These are phyloP conservation scores for Aspergillus sclerotiicarbonarius DNA, from an alignment of 495 filamentous ascomycete genomes.

Conservation along the genomic window DNA sequence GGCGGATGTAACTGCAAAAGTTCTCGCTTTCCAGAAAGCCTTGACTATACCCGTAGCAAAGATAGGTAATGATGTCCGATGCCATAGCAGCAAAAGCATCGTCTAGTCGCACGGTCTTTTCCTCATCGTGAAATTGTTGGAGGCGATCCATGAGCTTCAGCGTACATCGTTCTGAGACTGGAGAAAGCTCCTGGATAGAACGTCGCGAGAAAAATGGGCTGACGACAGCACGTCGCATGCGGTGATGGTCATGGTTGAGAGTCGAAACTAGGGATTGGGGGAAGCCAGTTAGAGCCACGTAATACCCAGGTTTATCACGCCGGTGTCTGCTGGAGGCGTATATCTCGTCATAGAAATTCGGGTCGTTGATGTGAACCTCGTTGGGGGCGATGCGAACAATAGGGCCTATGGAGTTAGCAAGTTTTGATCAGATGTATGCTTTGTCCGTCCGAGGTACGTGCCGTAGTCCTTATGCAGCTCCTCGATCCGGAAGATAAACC, in stretches of 20 bases:
- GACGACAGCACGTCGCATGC: constrained; percentile 34
- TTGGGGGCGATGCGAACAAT: constrained; percentile 23
- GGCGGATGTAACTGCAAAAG: constrained; percentile 22
- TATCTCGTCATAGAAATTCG: constrained; percentile 16
- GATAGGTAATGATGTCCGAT: constrained; percentile 42
- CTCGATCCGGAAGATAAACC: constrained; percentile 10
- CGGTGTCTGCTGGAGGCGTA: constrained; percentile 7
- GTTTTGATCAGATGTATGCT: neutral
- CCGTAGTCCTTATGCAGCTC: constrained; percentile 16
- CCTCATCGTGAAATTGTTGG: constrained; percentile 23
- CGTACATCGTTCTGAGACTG: neutral
- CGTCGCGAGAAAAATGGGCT: constrained; percentile 44
- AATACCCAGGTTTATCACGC: constrained; percentile 19
- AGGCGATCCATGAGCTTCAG: constrained; percentile 21
- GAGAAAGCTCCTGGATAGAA: constrained; percentile 20
- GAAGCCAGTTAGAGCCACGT: constrained; percentile 11
- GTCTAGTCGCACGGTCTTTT: constrained; percentile 27
- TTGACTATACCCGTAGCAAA: constrained; percentile 38
- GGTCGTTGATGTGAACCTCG: constrained; percentile 22
- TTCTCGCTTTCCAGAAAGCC: constrained; percentile 28
- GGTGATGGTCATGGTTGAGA: constrained; percentile 44
- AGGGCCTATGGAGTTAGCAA: constrained; percentile 12
- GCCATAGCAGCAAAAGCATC: constrained; percentile 42
- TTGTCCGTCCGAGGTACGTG: neutral
- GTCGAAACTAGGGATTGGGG: constrained; percentile 32